These are phyloP conservation scores for Alternaria longipes DNA, from an alignment of 2,329 filamentous ascomycete species.

Conservation along the genomic window DNA sequence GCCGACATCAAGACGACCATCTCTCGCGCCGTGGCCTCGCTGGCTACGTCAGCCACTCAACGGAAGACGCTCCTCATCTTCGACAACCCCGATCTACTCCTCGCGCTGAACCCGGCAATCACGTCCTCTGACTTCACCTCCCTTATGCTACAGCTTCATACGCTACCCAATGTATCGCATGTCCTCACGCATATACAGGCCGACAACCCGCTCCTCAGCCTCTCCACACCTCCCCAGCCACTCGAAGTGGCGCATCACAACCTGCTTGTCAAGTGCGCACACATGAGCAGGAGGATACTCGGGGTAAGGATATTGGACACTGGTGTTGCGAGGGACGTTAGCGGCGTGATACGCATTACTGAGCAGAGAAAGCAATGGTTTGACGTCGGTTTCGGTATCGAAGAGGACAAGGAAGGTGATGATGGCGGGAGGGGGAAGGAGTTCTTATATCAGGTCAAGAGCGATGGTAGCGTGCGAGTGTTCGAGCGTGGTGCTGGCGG, in stretches of 20 bases:
- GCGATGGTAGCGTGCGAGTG: conserved; percentile 81
- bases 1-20: conserved; percentile 37
- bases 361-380: conserved; percentile 49
- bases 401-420: conserved; percentile 32
- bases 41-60: conserved; percentile 14
- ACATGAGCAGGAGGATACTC: conserved; percentile 76
- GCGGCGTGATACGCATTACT: conserved; percentile 83
- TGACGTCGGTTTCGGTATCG: conserved; percentile 29
- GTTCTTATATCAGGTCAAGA: conserved; percentile 80
- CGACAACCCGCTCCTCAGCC: conserved; percentile 74
- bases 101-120: conserved; percentile 46
- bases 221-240: conserved; percentile 59
- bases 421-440: conserved; percentile 66
- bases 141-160: conserved; percentile 40
- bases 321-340: conserved; percentile 88
- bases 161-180: conserved; percentile 68
- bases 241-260: conserved; percentile 48
- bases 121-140: conserved; percentile 33
- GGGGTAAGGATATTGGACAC: conserved; percentile 82
- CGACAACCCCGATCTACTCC: conserved; percentile 56
- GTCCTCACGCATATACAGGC: conserved; percentile 72
- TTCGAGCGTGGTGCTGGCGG: conserved; percentile 76
- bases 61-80: conserved; percentile 55
- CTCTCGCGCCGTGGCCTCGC: conserved; percentile 36
- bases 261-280: conserved; percentile 76